These are phyloP conservation scores for Penicillium sp. DNA, from an alignment of 2,329 filamentous ascomycete species.

Conservation along the genomic window DNA sequence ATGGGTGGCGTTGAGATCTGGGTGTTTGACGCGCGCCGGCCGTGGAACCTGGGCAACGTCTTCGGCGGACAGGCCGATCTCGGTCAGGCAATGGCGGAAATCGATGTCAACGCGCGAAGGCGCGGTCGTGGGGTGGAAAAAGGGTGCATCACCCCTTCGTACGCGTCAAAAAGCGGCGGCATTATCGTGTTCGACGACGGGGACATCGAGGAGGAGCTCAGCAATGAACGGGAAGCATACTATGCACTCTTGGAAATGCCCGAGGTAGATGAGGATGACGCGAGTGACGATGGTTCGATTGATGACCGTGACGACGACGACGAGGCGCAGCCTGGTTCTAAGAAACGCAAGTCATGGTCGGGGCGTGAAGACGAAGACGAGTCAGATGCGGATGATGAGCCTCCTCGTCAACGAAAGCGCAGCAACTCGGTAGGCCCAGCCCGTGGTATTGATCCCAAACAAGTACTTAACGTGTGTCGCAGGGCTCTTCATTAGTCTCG, in stretches of 20 bases:
- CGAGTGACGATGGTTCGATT: slow-evolving; percentile 57
- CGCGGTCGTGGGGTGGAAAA: slow-evolving; percentile 65
- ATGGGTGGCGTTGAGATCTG: slow-evolving; percentile 90
- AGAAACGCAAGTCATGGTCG: slow-evolving; percentile 79
- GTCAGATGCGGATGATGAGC: slow-evolving; percentile 67
- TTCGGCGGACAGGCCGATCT: slow-evolving; percentile 68
- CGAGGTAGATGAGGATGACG: slow-evolving; percentile 72
- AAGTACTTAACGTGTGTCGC: slow-evolving; percentile 14
- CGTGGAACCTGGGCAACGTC: slow-evolving; percentile 92
- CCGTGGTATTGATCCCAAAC: background rate
- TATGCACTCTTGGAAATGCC: slow-evolving; percentile 87
- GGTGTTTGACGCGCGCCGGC: slow-evolving; percentile 85
- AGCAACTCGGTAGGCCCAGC: slow-evolving; percentile 73
- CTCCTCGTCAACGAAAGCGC: slow-evolving; percentile 74
- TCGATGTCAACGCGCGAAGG: slow-evolving; percentile 42
- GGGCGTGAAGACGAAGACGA: slow-evolving; percentile 66
- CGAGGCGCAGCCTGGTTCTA: slow-evolving; percentile 45
- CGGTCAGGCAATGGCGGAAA: slow-evolving; percentile 51
- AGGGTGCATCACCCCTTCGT: slow-evolving; percentile 68
- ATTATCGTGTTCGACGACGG: slow-evolving; percentile 95
- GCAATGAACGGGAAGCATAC: slow-evolving; percentile 74
- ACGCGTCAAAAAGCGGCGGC: slow-evolving; percentile 76
- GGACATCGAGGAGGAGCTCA: slow-evolving; percentile 82
- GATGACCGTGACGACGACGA: slow-evolving; percentile 54
- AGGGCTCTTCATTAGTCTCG: slow-evolving; percentile 43